phyloP scores from a whole-genome alignment of 306 rosid species.

The Lathyrus sativus region DNA sequence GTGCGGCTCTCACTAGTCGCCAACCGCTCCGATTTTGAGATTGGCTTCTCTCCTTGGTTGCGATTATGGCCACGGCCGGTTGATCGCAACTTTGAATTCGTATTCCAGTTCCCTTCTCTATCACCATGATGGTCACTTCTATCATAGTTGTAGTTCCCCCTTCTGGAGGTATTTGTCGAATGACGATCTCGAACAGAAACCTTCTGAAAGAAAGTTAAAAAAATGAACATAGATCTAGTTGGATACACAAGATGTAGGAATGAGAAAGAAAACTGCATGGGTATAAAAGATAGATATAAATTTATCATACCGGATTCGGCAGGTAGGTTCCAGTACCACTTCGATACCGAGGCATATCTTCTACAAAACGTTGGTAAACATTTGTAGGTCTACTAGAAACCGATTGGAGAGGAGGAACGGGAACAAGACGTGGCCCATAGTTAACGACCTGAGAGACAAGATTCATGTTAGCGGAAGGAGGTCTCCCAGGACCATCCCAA shows the following conservation, averaged over 20 bases:
- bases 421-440: conserved; percentile 75
- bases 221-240: conserved; percentile 12
- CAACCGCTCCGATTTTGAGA: conserved; percentile 66
- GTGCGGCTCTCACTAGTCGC: conserved; percentile 66
- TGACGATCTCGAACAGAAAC: conserved; percentile 74
- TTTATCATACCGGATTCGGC: conserved; percentile 90
- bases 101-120: conserved; percentile 90
- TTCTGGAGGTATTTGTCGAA: conserved; percentile 58
- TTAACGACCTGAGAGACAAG: conserved; percentile 54
- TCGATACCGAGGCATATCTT: conserved; percentile 84
- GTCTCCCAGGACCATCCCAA: conserved; percentile 98
- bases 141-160: conserved; percentile 75
- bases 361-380: conserved; percentile 69
- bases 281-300: neutral
- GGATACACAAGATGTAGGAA: neutral
- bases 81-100: conserved; percentile 65
- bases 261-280: conserved; percentile 11
- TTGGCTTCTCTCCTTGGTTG: conserved; percentile 66
- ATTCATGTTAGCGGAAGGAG: conserved; percentile 63
- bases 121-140: conserved; percentile 81
- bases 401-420: conserved; percentile 71
- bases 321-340: conserved; percentile 96
- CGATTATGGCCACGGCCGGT: conserved; percentile 74
- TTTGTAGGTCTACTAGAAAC: conserved; percentile 73
- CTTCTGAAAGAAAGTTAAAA: conserved; percentile 59